A percentile compares a stretch with the other conserved stretches of the same genome.
Evolutionary conservation across 1,284 basidiomycete genomes (phyloP).

Genomic region (Cryptococcus sp.): DNA sequence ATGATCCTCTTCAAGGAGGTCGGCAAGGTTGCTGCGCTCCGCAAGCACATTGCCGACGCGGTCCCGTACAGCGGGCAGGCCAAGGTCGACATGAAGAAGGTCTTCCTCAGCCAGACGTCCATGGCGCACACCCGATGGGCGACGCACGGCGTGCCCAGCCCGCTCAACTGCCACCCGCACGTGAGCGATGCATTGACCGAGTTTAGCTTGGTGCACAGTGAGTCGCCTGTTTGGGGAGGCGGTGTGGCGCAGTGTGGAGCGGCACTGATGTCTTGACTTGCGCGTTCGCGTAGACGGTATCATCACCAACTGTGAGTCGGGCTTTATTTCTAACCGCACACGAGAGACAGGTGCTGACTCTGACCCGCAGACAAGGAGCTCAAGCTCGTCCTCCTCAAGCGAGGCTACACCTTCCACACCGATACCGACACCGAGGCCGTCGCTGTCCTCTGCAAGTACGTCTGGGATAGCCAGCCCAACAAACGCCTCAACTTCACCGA

Average conservation of each 20-base stretch:
- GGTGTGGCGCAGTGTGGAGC: background rate
- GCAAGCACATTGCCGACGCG: slow-evolving; percentile 82
- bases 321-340: background rate
- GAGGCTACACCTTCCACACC: slow-evolving; percentile 89
- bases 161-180: slow-evolving; percentile 93
- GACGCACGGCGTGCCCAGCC: slow-evolving; percentile 90
- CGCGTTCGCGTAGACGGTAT: slow-evolving; percentile 69
- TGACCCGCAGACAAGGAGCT: slow-evolving; percentile 61
- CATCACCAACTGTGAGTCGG: slow-evolving; percentile 79
- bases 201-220: slow-evolving; percentile 89
- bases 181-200: slow-evolving; percentile 74
- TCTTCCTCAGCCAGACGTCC: slow-evolving; percentile 82
- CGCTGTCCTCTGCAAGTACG: slow-evolving; percentile 92
- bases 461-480: slow-evolving; percentile 89
- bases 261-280: background rate
- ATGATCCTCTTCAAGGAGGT: slow-evolving; percentile 94
- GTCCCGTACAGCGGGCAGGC: slow-evolving; percentile 21
- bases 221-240: slow-evolving; percentile 6
- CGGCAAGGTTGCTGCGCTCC: slow-evolving; percentile 92
- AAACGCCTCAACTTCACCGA: slow-evolving; percentile 87
- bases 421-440: slow-evolving; percentile 99
- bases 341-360: background rate
- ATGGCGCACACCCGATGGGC: slow-evolving; percentile 99
- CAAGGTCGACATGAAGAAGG: slow-evolving; percentile 72
- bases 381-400: slow-evolving; percentile 88